phyloP scores from a whole-genome alignment of 768 basidiomycete genomes.

The Udeniomyces megalosporus region DNA sequence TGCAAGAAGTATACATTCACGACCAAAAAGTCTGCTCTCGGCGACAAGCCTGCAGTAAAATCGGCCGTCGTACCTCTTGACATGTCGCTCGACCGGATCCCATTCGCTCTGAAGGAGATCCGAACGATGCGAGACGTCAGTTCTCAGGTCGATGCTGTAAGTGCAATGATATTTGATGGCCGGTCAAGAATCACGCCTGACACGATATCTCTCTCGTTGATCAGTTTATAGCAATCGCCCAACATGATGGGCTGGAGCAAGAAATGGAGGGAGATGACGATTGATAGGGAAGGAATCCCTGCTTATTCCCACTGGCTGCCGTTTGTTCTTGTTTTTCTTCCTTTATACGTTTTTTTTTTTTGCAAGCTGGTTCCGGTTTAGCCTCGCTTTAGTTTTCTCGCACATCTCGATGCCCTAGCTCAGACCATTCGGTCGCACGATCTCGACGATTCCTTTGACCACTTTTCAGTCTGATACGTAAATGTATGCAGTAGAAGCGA shows the following conservation, averaged over 20 bases:
- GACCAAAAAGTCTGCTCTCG: constrained; percentile 76
- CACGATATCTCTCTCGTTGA: not conserved
- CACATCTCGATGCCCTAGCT: too few species aligned
- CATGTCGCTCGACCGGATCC: constrained; percentile 57
- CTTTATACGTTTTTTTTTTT: too few species aligned
- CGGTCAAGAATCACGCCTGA: not conserved
- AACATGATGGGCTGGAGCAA: not conserved
- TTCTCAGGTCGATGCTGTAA: not conserved
- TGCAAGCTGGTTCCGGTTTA: too few species aligned
- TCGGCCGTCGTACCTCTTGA: constrained; percentile 39
- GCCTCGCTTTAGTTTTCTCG: too few species aligned
- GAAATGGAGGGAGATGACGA: not conserved
- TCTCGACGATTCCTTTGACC: too few species aligned
- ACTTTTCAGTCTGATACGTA: too few species aligned
- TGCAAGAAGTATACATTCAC: constrained; percentile 60
- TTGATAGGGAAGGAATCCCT: too few species aligned
- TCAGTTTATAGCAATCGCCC: constrained; percentile 26
- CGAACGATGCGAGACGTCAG: not conserved
- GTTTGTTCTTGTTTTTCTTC: too few species aligned
- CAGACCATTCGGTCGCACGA: too few species aligned
- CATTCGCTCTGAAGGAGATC: constrained; percentile 35
- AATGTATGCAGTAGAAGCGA: too few species aligned
- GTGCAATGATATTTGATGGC: not conserved
- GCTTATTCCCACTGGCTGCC: too few species aligned
- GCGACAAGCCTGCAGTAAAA: constrained; percentile 61